Evolutionary conservation across 371 early-diverging fungal genomes (phyloP).

Genomic region (Fennellomyces sp.): DNA sequence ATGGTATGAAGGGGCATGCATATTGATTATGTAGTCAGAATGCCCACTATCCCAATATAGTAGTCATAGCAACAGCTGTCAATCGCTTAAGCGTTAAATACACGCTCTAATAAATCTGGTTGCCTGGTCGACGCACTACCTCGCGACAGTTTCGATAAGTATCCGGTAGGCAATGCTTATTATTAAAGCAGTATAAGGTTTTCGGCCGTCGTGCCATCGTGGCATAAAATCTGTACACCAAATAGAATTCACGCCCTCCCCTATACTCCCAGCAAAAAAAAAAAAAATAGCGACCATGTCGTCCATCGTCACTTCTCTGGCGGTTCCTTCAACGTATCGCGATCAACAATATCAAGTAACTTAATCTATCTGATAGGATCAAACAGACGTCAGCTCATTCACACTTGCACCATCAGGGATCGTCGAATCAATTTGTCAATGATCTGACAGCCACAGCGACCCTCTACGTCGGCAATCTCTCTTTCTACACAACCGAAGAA

Average conservation of each 20-base stretch:
- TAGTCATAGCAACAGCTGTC: too few relatives aligned
- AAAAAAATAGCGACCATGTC: conserved; percentile 2
- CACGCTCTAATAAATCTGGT: too few relatives aligned
- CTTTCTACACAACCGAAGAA: conserved; percentile 98
- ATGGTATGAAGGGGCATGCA: too few relatives aligned
- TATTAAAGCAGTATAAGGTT: too few relatives aligned
- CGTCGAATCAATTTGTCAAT: conserved; percentile 66
- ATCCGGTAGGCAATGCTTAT: too few relatives aligned
- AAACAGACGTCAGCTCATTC: background rate
- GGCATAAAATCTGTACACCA: too few relatives aligned
- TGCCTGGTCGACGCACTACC: too few relatives aligned
- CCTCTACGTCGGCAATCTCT: conserved; percentile 97
- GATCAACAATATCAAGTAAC: conserved; percentile 81
- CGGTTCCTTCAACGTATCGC: conserved; percentile 84
- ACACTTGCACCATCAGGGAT: conserved; percentile 55
- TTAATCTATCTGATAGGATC: background rate
- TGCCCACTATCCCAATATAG: too few relatives aligned
- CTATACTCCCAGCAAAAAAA: background rate
- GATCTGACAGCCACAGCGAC: conserved; percentile 80
- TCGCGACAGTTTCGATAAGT: too few relatives aligned
- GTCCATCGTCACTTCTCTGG: conserved; percentile 75
- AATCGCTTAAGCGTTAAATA: too few relatives aligned
- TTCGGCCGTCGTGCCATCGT: too few relatives aligned
- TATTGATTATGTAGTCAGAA: too few relatives aligned
- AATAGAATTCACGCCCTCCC: background rate